Evolutionary conservation across 2,329 filamentous ascomycete species (phyloP).

Genomic region (Sarocladium brachiariae): DNA sequence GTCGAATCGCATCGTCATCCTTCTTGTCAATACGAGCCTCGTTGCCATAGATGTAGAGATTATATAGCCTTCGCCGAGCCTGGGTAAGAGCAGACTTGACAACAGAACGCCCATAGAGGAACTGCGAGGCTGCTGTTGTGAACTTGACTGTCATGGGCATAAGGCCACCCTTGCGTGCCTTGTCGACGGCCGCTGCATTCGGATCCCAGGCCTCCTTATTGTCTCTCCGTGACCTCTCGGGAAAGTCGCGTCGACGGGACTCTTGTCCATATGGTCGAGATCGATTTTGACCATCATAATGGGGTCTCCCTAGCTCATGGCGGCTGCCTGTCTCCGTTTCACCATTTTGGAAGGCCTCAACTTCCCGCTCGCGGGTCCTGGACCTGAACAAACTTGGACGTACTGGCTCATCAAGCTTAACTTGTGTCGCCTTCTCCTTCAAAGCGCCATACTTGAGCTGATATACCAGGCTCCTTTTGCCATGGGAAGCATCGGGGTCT

Average conservation of each 20-base stretch:
- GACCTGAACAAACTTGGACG: neutral
- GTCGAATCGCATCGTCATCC: slow-evolving; percentile 37
- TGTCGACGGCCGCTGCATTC: neutral
- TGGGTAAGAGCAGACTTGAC: slow-evolving; percentile 70
- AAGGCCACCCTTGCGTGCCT: slow-evolving; percentile 6
- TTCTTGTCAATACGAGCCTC: slow-evolving; percentile 44
- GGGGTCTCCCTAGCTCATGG: neutral
- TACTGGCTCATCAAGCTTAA: slow-evolving; percentile 12
- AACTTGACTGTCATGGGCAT: slow-evolving; percentile 40
- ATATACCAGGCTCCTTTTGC: slow-evolving; percentile 50
- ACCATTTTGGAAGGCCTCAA: neutral
- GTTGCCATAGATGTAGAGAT: slow-evolving; percentile 68
- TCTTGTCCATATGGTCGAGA: neutral
- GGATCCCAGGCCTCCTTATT: neutral
- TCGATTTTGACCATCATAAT: no score
- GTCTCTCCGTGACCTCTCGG: neutral
- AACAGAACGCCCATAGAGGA: slow-evolving; percentile 77
- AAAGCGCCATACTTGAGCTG: slow-evolving; percentile 41
- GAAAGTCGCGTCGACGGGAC: neutral
- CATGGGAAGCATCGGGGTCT: slow-evolving; percentile 41
- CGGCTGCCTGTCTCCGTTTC: neutral
- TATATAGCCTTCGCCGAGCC: slow-evolving; percentile 68
- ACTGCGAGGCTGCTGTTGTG: slow-evolving; percentile 83
- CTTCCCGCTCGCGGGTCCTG: neutral
- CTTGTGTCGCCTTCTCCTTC: slow-evolving; percentile 21